Evolutionary conservation across 805 yeast genomes (phyloP), one percentile per base, ranked within the genome.

Genomic region (Zygosaccharomyces kombuchaensis): DNA sequence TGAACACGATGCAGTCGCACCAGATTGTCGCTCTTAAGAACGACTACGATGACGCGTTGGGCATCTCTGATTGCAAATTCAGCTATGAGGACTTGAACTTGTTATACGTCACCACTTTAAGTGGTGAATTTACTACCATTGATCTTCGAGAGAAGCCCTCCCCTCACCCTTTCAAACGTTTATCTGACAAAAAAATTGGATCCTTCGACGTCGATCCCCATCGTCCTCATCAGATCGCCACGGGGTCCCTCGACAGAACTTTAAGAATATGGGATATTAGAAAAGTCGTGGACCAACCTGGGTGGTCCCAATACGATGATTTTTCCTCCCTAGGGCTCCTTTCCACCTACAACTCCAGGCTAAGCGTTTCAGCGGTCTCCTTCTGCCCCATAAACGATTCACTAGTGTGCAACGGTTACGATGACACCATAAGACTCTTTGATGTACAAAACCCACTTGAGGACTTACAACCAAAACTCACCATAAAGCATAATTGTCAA

Each of bases 391-490:
- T 77, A 43, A 78, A 77, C 45, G 71, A 75, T 35, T 76, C 80
- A 32, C 70, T 91, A 39, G 96, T 93, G 0, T 86, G 95, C 64
- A 91, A 93, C 62, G 97, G 98, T 0, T 91, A 91, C 59, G 98
- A 87, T 60, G 91, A 90, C 58, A 81, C 87, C 0, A 76, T 91
- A 30, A 76, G 84, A 52, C 65, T 91, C 3, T 88, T 90, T 63
- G 79, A 81, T 53, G 71, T 82, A 25, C 27, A 35, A 2, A 45
- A 41, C 32, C 36, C 61, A 9, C 47, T 56, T 10, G 54, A 54
- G 7, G 76, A 74, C 43, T 55, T 88, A 27, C 62, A 57, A n/a
- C 95, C 96, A 0, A 59, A 73, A 23, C 74, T 78, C 22, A 78
- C 79, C 8, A 72, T 91, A 40, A 78, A 77, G 45, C 99, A 93